These are phyloP conservation scores for Aspergillus phoenicis DNA, from an alignment of 2,329 filamentous ascomycete genomes.

Conservation along the genomic window DNA sequence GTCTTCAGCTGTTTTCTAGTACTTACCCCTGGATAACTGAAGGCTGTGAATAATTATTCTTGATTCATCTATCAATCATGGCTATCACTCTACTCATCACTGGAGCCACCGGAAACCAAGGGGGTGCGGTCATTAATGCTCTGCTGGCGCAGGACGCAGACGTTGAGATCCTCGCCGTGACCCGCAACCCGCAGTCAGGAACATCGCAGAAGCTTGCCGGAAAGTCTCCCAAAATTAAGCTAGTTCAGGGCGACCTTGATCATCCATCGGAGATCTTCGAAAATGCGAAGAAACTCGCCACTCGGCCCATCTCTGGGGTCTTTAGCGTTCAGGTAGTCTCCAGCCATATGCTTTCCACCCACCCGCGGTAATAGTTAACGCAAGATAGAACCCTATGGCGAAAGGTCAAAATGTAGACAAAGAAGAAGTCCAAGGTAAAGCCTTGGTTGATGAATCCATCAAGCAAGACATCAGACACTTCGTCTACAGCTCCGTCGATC, in stretches of 20 bases:
- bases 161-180: conserved; percentile 20
- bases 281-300: conserved; percentile 42
- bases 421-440: conserved; percentile 60
- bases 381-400: conserved; percentile 1
- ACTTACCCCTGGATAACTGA: background rate
- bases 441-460: conserved; percentile 60
- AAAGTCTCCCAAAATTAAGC: conserved; percentile 52
- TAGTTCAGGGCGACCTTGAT: conserved; percentile 62
- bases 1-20: background rate
- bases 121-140: conserved; percentile 15
- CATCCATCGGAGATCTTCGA: conserved; percentile 55
- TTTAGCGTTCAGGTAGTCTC: conserved; percentile 60
- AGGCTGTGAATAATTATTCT: background rate
- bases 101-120: conserved; percentile 20
- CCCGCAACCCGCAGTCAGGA: conserved; percentile 14
- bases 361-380: background rate
- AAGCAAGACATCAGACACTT: conserved; percentile 60
- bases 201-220: conserved; percentile 52
- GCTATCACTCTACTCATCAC: conserved; percentile 16
- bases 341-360: background rate
- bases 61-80: conserved; percentile 5
- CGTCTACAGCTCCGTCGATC: conserved; percentile 66
- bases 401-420: background rate
- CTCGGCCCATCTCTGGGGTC: conserved; percentile 58
- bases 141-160: conserved; percentile 14